Percentiles rank a stretch among this genome's conserved stretches.
These are phyloP conservation scores for Collybiopsis luxurians DNA, from an alignment of 768 basidiomycete genomes.

Conservation along the genomic window DNA sequence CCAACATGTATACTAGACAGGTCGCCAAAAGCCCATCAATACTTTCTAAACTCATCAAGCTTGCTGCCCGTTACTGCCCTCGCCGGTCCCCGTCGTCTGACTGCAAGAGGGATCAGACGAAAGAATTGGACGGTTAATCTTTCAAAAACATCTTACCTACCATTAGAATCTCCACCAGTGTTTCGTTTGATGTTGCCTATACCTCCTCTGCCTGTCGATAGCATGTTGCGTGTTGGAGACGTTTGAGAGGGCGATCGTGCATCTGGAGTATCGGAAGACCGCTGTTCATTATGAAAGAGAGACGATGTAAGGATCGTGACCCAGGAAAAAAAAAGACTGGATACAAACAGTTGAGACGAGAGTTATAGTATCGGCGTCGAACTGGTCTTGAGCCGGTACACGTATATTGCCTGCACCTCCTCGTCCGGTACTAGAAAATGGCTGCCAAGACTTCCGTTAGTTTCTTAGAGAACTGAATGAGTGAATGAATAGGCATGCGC, in stretches of 20 bases:
- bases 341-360: background rate
- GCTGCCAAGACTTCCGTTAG: background rate
- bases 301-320: background rate
- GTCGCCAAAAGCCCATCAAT: no score
- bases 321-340: background rate
- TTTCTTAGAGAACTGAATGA: background rate
- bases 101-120: background rate
- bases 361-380: background rate
- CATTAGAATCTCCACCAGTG: background rate
- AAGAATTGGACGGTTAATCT: background rate
- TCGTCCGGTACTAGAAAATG: background rate
- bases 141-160: background rate
- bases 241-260: background rate
- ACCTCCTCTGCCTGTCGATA: constrained; percentile 4
- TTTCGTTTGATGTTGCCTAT: constrained; percentile 5
- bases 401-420: constrained; percentile 3
- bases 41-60: no score
- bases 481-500: background rate
- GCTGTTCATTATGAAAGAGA: background rate
- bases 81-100: background rate
- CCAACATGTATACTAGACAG: no score
- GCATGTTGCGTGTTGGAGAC: background rate
- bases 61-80: no score
- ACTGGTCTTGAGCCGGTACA: background rate
- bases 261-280: background rate